Conservation (phyloP, 1,284 basidiomycete species). For the Sparassis latifolia region DNA sequence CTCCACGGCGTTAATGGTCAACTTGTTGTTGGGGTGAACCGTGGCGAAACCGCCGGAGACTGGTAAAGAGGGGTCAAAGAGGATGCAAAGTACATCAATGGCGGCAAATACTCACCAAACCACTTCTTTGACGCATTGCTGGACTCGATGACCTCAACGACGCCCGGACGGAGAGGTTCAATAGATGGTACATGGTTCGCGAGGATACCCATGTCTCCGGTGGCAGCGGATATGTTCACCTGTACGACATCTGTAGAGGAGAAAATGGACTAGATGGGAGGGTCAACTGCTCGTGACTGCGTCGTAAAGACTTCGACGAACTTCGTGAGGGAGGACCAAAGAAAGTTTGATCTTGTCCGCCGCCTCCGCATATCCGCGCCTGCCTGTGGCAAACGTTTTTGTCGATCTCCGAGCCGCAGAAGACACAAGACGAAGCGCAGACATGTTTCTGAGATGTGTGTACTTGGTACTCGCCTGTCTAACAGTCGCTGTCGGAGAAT, state of each 20-base stretch:
- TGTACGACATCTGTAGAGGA: slow-evolving; percentile 84
- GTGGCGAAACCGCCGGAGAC: slow-evolving; percentile 97
- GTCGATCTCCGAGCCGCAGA: slow-evolving; percentile 56
- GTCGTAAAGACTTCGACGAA: slow-evolving; percentile 33
- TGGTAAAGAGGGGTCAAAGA: slow-evolving; percentile 26
- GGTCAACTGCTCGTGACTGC: slow-evolving; percentile 7
- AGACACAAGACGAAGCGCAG: slow-evolving; percentile 65
- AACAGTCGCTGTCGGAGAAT: slow-evolving; percentile 2
- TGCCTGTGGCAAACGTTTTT: slow-evolving; percentile 43
- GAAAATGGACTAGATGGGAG: slow-evolving; percentile 67
- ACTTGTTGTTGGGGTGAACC: slow-evolving; percentile 94
- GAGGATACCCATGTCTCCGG: slow-evolving; percentile 98
- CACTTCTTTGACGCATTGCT: slow-evolving; percentile 81
- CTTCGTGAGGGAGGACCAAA: slow-evolving; percentile 90
- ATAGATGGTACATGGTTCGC: slow-evolving; percentile 95
- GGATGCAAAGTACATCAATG: not conserved
- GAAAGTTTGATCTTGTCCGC: slow-evolving; percentile 86
- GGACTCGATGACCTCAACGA: slow-evolving; percentile 88
- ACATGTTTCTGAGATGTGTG: slow-evolving; percentile 37
- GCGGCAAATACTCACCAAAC: slow-evolving; percentile 70
- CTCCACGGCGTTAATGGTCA: slow-evolving; percentile 97
- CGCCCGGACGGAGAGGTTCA: slow-evolving; percentile 87
- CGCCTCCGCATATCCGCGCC: slow-evolving; percentile 85
- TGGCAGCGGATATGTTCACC: slow-evolving; percentile 88
- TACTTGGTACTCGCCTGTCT: no score